Conservation (phyloP, 306 rosid genomes). For the Glycine latifolia region DNA sequence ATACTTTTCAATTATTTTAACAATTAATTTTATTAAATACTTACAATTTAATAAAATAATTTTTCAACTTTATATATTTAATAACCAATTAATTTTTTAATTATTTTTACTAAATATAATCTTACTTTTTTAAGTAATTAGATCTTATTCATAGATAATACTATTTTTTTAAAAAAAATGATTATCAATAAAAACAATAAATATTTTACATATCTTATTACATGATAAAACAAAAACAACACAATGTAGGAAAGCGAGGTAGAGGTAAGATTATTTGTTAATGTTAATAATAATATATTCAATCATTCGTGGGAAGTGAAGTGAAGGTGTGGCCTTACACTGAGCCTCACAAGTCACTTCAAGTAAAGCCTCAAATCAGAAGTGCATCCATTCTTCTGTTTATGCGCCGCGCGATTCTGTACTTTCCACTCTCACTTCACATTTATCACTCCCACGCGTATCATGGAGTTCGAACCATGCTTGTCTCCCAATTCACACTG, state of each 20-base stretch:
- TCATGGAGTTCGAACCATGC: constrained; percentile 20
- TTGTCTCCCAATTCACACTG: constrained; percentile 43
- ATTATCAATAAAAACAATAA: too few species aligned
- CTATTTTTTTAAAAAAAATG: too few species aligned
- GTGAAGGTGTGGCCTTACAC: background rate
- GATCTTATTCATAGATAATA: too few species aligned
- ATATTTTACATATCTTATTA: too few species aligned
- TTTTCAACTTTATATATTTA: too few species aligned
- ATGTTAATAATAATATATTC: background rate
- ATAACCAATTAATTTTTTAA: too few species aligned
- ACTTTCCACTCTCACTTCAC: constrained; percentile 34
- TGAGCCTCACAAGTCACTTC: constrained; percentile 36
- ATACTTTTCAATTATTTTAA: too few species aligned
- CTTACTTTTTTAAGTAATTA: too few species aligned
- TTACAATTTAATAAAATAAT: too few species aligned
- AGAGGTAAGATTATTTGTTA: background rate
- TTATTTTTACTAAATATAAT: too few species aligned
- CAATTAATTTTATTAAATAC: too few species aligned
- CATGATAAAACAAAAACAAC: too few species aligned
- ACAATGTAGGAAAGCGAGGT: background rate
- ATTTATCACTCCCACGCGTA: constrained; percentile 45
- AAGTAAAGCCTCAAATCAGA: constrained; percentile 23
- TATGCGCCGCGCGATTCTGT: constrained; percentile 36
- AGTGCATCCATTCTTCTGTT: constrained; percentile 7
- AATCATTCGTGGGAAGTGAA: constrained; percentile 22